Evolutionary conservation across 1,284 basidiomycete species (phyloP), one percentile per base, ranked within the genome.

Genomic region (Heliocybe sulcata): DNA sequence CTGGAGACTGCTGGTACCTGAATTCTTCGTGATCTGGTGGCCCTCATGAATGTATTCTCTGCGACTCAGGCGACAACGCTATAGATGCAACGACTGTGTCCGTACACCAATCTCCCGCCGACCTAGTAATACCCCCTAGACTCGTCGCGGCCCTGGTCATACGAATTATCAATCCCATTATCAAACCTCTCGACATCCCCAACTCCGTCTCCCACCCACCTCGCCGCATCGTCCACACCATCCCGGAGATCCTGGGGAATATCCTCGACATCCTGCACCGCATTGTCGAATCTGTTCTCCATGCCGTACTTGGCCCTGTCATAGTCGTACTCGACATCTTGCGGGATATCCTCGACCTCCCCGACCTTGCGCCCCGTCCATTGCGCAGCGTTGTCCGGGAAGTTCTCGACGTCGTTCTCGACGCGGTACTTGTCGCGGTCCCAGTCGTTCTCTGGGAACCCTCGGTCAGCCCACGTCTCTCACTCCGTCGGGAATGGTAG

Each of bases 171-270:
- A 3, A 51, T 35, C 4, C 50, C 50, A 31, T 35, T 11, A 20
- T 51, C 50, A 27, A 51, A 51, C 25, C 31, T 51, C 50, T 51
- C 50, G 8, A 51, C 26, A 31, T 35, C 50, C 16, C 31, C 20
- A 9, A 51, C 50, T n/a, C 20, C 19, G 11, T 35, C 50, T 20
- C 25, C 25, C 12, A 31, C 50, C 50, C 50, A 51, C 11, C 50
- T 26, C 23, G 31, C 50, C 9, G 31, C 50, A 35, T 31, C 50
- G 14, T 22, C 25, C 6, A 51, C 26, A 25, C 19, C 19, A 10
- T 11, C 14, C 19, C 49, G 16, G 49, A 51, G 20, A 29, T 16
- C 49, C 14, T 22, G 19, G 11, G 25, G 25, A 26, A 51, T 20
- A 12, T 51, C 50, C 16, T 35, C 31, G 26, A 51, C 50, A 22